Conservation (phyloP, 495 filamentous ascomycete species). For the Geoglossum glabrum region DNA sequence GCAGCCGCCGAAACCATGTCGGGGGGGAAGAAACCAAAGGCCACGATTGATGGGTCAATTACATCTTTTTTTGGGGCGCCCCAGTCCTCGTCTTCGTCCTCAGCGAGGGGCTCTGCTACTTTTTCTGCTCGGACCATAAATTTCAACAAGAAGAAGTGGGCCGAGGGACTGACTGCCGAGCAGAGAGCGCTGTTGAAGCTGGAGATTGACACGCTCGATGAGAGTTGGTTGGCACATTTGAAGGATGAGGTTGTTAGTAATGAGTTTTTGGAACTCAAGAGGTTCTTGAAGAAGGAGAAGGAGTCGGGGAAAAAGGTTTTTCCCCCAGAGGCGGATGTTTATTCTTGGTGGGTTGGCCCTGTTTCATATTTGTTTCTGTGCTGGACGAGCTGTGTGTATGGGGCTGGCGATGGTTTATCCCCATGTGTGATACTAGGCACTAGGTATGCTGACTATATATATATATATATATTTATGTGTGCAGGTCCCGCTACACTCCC, state of each 20-base stretch:
- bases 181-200: constrained; percentile 64
- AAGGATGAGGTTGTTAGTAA: constrained; percentile 60
- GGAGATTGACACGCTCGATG: constrained; percentile 80
- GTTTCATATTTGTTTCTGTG: neutral
- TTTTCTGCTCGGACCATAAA: constrained; percentile 22
- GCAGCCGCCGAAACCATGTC: constrained; percentile 23
- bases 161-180: constrained; percentile 54
- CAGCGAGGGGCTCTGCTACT: neutral
- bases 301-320: constrained; percentile 56
- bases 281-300: constrained; percentile 64
- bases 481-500: constrained; percentile 77
- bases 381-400: no score
- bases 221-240: constrained; percentile 72
- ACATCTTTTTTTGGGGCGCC: constrained; percentile 44
- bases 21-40: constrained; percentile 53
- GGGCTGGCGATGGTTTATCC: no score
- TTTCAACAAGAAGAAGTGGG: constrained; percentile 82
- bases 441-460: constrained; percentile 1
- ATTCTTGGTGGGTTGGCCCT: constrained; percentile 47
- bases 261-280: constrained; percentile 72
- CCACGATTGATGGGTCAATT: constrained; percentile 29
- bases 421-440: no score
- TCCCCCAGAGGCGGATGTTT: constrained; percentile 75
- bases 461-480: neutral
- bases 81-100: constrained; percentile 14